Base-by-base conservation (phyloP, 129 eudicot genomes). In the Arctium minus region DNA sequence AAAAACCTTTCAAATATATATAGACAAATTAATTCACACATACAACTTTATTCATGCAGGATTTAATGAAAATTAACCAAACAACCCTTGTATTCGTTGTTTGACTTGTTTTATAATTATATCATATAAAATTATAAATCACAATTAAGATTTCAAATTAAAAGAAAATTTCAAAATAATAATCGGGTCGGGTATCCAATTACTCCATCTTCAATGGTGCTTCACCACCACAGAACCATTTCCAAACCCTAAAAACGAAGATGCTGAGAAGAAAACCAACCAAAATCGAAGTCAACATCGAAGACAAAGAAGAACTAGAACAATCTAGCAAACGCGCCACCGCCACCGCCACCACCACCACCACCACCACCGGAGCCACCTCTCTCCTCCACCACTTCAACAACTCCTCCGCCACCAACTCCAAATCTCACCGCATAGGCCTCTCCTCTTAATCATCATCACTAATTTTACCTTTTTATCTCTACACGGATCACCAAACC, bases 271-370 rank as follows among this genome's bases (percentile, higher is more conserved):
- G 97, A 65, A 94, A 92, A 70, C 88, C 97, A 7, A 94, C 83
- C 81, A 88, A 87, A 71, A 90, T 94, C 84, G 93, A 88, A 81
- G 88, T 92, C 56, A 89, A 86, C n/a, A 67, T 89, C 68, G 98
- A 94, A 81, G 98, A 92, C 89, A 94, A 83, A 85, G 91, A 90
- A 86, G 98, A 94, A 86, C 87, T 94, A 84, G 92, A 90, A 88
- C 92, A 92, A 76, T 87, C 88, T 42, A 90, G 93, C 85, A 71
- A 73, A 46, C 94, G 89, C 77, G 81, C 85, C 88, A 81, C 89
- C 92, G 81, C 85, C 88, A 81, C 89, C 92, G 32, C 92, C 46
- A 0, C 89, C 39, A 4, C 91, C 83, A 4, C 88, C 75, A 6
- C 73, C 70, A 9, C 87, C 44, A 7, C 89, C 82, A 27, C 93